These are phyloP conservation scores for Mycena haematopus DNA, from an alignment of 768 basidiomycete genomes.

Conservation along the genomic window DNA sequence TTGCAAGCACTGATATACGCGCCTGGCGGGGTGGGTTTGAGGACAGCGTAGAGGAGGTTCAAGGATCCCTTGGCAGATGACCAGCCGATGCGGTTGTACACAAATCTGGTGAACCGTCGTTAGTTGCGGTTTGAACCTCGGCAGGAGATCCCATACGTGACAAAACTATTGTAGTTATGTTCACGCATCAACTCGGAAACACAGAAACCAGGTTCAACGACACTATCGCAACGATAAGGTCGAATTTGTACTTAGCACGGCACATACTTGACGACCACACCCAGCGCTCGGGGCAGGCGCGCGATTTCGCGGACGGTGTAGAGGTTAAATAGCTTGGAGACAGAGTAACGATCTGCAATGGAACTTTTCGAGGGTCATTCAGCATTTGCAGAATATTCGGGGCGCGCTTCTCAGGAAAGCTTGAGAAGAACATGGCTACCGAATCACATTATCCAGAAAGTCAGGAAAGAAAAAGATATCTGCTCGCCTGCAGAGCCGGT, in stretches of 20 bases:
- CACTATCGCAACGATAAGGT: background rate
- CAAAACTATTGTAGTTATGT: background rate
- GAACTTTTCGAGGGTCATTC: background rate
- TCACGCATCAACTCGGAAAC: constrained; percentile 2
- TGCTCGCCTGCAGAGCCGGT: background rate
- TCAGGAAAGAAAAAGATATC: background rate
- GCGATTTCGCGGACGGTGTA: constrained; percentile 3
- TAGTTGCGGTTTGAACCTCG: background rate
- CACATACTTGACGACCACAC: background rate
- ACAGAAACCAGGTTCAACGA: background rate
- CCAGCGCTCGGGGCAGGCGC: background rate
- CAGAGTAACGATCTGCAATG: background rate
- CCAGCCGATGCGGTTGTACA: background rate
- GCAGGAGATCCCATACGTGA: background rate
- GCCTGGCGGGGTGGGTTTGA: background rate
- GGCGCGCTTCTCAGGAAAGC: background rate
- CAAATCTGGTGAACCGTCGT: background rate
- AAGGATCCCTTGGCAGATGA: background rate
- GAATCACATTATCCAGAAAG: background rate
- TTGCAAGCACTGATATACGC: constrained; percentile 2
- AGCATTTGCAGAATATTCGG: background rate
- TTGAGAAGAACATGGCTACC: background rate
- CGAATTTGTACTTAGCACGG: background rate
- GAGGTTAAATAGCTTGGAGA: background rate
- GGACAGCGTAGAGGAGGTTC: constrained; percentile 1